Evolutionary conservation across 441 rosid genomes (phyloP).

Genomic region (Erodium chrysanthum): DNA sequence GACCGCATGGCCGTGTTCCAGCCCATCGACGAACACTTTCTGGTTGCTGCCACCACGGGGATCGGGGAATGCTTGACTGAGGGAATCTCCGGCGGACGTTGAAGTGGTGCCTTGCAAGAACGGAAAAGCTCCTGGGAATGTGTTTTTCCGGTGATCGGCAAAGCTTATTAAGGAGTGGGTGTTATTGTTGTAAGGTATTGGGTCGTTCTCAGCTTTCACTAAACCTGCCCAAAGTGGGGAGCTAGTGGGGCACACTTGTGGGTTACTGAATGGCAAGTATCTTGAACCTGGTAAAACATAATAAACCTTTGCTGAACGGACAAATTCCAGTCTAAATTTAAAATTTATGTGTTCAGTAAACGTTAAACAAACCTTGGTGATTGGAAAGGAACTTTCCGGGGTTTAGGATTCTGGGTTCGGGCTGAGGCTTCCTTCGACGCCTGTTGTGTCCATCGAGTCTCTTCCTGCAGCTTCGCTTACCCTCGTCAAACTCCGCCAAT

Average conservation of each 20-base stretch:
- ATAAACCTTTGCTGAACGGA: not conserved
- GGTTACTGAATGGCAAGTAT: slow-evolving; percentile 30
- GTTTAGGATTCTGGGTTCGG: slow-evolving; percentile 33
- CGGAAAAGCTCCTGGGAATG: slow-evolving; percentile 29
- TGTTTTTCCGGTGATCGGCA: slow-evolving; percentile 19
- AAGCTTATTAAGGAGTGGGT: slow-evolving; percentile 28
- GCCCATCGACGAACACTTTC: slow-evolving; percentile 10
- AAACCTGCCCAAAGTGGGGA: not conserved
- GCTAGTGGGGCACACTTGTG: slow-evolving; percentile 31
- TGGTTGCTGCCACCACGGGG: slow-evolving; percentile 11
- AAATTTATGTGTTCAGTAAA: too few species aligned
- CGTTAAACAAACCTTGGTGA: slow-evolving; percentile 32
- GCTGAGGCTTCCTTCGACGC: slow-evolving; percentile 62
- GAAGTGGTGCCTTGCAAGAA: slow-evolving; percentile 29
- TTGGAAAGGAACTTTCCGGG: slow-evolving; percentile 35
- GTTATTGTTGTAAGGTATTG: slow-evolving; percentile 14
- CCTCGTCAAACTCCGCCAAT: slow-evolving; percentile 62
- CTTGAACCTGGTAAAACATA: slow-evolving; percentile 31
- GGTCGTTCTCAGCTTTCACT: slow-evolving; percentile 30
- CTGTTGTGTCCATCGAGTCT: slow-evolving; percentile 74
- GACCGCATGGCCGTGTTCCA: too few species aligned
- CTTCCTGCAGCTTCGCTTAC: slow-evolving; percentile 69
- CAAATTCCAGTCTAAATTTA: too few species aligned
- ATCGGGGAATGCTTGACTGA: slow-evolving; percentile 23
- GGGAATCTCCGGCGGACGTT: slow-evolving; percentile 24